phyloP scores from a whole-genome alignment of 139 green algal genomes.

The Micromonas commoda region DNA sequence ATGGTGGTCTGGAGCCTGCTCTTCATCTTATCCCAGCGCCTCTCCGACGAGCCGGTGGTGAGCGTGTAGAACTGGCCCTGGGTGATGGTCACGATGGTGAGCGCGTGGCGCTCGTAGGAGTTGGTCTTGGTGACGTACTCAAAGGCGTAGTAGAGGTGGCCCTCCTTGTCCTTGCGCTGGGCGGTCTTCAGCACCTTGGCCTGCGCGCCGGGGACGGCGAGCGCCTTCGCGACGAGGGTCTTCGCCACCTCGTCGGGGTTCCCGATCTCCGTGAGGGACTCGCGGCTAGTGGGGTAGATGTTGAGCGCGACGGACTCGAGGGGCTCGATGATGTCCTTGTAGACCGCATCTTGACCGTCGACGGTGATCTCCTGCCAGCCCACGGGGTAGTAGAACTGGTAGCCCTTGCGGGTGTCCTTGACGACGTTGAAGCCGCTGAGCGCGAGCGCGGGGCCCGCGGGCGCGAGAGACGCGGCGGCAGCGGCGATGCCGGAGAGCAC shows the following conservation, averaged over 20 bases:
- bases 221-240: slow-evolving; percentile 42
- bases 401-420: slow-evolving; percentile 79
- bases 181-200: slow-evolving; percentile 61
- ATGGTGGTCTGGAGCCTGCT: slow-evolving; percentile 55
- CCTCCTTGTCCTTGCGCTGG: slow-evolving; percentile 54
- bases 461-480: neutral
- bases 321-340: slow-evolving; percentile 98
- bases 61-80: slow-evolving; percentile 93
- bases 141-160: slow-evolving; percentile 81
- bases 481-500: neutral
- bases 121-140: slow-evolving; percentile 71
- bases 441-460: slow-evolving; percentile 23
- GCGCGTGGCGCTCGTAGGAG: slow-evolving; percentile 68
- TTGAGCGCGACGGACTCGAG: slow-evolving; percentile 86
- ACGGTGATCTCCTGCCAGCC: slow-evolving; percentile 87
- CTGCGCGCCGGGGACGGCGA: slow-evolving; percentile 50
- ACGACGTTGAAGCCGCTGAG: slow-evolving; percentile 64
- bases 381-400: slow-evolving; percentile 94
- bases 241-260: slow-evolving; percentile 38
- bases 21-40: slow-evolving; percentile 83
- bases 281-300: slow-evolving; percentile 79
- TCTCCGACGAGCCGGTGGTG: slow-evolving; percentile 80
- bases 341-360: slow-evolving; percentile 80
- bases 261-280: slow-evolving; percentile 78
- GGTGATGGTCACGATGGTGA: slow-evolving; percentile 40